Evolutionary conservation across 2,329 filamentous ascomycete genomes (phyloP).

Genomic region (Verticillium nubilum): DNA sequence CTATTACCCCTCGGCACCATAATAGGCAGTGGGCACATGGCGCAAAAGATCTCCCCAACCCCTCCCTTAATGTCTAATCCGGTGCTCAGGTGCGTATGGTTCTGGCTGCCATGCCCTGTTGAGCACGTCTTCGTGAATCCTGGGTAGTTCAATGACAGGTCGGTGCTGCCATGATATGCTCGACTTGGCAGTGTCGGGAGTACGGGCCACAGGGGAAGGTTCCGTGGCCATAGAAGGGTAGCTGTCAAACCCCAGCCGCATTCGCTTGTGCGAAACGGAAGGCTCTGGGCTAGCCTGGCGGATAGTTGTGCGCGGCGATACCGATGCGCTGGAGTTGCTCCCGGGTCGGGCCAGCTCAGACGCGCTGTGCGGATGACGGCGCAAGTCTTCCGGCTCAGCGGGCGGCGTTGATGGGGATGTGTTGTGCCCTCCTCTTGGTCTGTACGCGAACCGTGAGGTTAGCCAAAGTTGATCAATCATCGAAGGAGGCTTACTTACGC

Average conservation of each 20-base stretch:
- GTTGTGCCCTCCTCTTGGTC: constrained; percentile 53
- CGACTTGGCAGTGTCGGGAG: constrained; percentile 31
- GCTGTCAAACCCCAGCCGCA: constrained; percentile 40
- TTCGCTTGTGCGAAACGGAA: constrained; percentile 39
- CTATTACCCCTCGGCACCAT: not conserved
- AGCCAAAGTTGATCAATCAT: constrained; percentile 3
- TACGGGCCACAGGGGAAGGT: constrained; percentile 22
- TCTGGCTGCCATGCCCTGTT: constrained; percentile 45
- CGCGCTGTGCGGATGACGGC: constrained; percentile 16
- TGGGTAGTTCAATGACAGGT: constrained; percentile 32
- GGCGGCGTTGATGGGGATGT: constrained; percentile 48
- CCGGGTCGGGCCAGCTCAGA: constrained; percentile 31
- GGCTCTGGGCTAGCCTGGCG: constrained; percentile 23
- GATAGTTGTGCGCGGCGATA: constrained; percentile 38
- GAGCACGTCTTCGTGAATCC: constrained; percentile 43
- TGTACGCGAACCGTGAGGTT: constrained; percentile 19
- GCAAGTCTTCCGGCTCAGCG: constrained; percentile 41
- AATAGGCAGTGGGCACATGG: too few relatives aligned
- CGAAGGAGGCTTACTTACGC: constrained; percentile 55
- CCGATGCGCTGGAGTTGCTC: constrained; percentile 40
- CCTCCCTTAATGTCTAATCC: not conserved
- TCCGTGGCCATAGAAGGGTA: constrained; percentile 30
- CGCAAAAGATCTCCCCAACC: too few relatives aligned
- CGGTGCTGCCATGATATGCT: constrained; percentile 30
- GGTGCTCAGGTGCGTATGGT: constrained; percentile 31